A percentile compares a stretch with the other conserved stretches of the same genome.
These are phyloP conservation scores for Davidsoniella neocaledoniae DNA, from an alignment of 2,329 filamentous ascomycete species.

Conservation along the genomic window DNA sequence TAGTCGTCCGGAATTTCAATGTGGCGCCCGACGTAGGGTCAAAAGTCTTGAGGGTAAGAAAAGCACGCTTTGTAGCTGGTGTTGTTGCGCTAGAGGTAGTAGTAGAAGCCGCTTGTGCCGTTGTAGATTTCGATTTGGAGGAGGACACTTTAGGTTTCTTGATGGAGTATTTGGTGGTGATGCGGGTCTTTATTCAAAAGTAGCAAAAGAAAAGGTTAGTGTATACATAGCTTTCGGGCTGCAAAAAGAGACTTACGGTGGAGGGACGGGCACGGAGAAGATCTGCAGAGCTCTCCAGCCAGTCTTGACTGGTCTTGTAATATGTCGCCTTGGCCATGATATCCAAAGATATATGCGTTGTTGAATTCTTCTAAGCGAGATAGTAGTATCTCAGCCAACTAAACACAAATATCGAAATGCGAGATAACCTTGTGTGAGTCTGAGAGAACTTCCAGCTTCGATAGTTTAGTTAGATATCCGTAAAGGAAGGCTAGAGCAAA, in stretches of 20 bases:
- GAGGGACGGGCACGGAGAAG: constrained; percentile 74
- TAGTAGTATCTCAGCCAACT: background rate
- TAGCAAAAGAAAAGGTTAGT: constrained; percentile 4
- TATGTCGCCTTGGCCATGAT: constrained; percentile 35
- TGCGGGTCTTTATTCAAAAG: constrained; percentile 48
- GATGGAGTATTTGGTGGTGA: constrained; percentile 69
- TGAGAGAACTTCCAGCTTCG: too few species aligned
- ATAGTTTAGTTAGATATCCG: too few species aligned
- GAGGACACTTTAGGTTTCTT: constrained; percentile 17
- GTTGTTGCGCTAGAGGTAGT: constrained; percentile 15
- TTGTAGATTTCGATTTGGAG: constrained; percentile 10
- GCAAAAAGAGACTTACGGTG: constrained; percentile 41
- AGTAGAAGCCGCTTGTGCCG: constrained; percentile 9
- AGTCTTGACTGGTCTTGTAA: constrained; percentile 70
- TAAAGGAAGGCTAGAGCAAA: background rate
- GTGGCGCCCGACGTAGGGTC: constrained; percentile 66
- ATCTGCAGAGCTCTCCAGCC: constrained; percentile 73
- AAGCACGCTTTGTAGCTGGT: constrained; percentile 35
- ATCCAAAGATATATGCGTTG: background rate
- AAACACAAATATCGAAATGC: background rate
- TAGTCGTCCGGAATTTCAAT: constrained; percentile 82
- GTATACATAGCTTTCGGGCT: background rate
- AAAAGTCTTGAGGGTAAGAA: constrained; percentile 75
- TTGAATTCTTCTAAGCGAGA: background rate
- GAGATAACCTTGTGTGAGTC: background rate